Evolutionary conservation across 805 yeast genomes (phyloP).

Genomic region (Danielozyma ontarioensis): DNA sequence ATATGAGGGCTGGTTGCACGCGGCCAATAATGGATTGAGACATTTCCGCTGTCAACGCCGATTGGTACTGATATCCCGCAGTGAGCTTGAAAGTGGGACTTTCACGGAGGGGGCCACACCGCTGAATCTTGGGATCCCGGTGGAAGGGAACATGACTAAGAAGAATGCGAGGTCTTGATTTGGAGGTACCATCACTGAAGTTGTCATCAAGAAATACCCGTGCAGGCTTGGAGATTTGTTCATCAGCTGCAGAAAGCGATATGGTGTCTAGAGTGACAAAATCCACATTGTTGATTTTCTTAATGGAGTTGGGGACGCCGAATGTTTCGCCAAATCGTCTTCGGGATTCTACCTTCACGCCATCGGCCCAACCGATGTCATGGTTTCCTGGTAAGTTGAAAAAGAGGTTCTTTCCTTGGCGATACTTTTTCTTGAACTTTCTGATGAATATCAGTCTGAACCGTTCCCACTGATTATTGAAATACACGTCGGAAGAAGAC

Average conservation of each 20-base stretch:
- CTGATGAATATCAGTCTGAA: constrained; percentile 27
- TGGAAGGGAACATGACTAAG: constrained; percentile 20
- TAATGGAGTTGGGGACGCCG: constrained; percentile 26
- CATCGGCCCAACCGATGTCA: constrained; percentile 22
- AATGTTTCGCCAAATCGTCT: constrained; percentile 25
- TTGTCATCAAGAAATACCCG: constrained; percentile 9
- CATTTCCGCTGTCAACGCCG: constrained; percentile 12
- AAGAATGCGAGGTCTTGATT: constrained; percentile 13
- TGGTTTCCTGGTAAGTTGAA: constrained; percentile 27
- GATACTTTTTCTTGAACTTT: constrained; percentile 10
- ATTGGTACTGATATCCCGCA: constrained; percentile 24
- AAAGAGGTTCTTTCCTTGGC: constrained; percentile 21
- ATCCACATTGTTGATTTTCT: constrained; percentile 26
- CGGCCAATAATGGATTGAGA: constrained; percentile 10
- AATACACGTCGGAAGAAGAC: constrained; percentile 26
- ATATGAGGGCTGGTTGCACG: constrained; percentile 16
- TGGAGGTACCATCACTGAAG: constrained; percentile 2
- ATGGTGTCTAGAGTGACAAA: constrained; percentile 17
- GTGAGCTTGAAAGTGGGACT: constrained; percentile 5
- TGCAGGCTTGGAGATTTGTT: constrained; percentile 8
- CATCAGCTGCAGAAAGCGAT: constrained; percentile 11
- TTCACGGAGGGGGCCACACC: constrained; percentile 20
- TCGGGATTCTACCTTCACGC: constrained; percentile 18
- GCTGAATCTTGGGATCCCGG: constrained; percentile 10
- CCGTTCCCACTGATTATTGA: constrained; percentile 20